Evolutionary conservation across 75 land plant genomes (phyloP).

Genomic region (Pinus taeda): DNA sequence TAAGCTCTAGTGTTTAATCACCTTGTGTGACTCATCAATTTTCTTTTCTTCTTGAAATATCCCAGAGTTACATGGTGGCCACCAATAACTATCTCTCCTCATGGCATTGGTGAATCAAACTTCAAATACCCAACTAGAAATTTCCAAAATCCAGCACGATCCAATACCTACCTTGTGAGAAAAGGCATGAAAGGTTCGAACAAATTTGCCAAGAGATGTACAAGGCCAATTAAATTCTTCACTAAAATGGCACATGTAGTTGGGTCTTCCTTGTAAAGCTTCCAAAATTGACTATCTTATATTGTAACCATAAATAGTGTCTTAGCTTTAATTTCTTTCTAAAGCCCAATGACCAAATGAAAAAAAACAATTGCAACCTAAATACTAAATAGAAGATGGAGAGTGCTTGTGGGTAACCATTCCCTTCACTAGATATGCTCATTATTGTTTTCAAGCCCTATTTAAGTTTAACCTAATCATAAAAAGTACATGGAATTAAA

Average conservation of each 20-base stretch:
- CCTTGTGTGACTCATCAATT: no score
- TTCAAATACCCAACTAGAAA: background rate
- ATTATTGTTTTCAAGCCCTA: conserved; percentile 87
- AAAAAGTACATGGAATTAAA: conserved; percentile 5
- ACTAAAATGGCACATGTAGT: conserved; percentile 70
- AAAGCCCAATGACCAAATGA: background rate
- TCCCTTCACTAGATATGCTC: conserved; percentile 85
- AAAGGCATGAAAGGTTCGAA: conserved; percentile 97
- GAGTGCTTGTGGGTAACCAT: conserved; percentile 79
- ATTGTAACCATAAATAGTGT: background rate
- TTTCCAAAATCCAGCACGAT: no score
- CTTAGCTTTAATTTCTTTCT: background rate
- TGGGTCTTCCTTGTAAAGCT: conserved; percentile 83
- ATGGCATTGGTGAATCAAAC: background rate
- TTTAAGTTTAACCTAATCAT: conserved; percentile 80
- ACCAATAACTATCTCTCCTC: no score
- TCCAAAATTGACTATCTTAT: conserved; percentile 93
- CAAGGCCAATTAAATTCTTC: conserved; percentile 81
- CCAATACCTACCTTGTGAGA: conserved; percentile 57
- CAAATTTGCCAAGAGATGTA: conserved; percentile 77
- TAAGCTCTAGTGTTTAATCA: no score
- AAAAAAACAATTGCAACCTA: background rate
- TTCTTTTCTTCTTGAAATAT: no score
- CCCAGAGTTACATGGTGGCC: no score
- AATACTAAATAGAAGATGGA: background rate